phyloP scores from a whole-genome alignment of 2,329 filamentous ascomycete genomes.

The Calonectria montana region DNA sequence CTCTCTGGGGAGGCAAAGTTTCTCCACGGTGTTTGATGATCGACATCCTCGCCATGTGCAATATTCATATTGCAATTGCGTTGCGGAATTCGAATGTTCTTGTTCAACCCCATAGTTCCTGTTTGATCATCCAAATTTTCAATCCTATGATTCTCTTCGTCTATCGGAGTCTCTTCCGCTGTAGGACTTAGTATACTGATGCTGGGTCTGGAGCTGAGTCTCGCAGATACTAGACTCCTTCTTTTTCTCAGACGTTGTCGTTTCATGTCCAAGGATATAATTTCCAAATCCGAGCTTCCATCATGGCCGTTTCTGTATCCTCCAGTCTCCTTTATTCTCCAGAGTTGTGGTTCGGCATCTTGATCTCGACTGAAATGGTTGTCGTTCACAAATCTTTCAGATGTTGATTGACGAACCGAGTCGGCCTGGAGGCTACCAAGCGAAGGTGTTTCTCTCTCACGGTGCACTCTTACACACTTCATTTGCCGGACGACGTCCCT shows the following conservation, averaged over 20 bases:
- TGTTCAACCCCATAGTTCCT: not conserved
- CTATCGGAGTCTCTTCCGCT: conserved; percentile 43
- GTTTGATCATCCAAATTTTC: not conserved
- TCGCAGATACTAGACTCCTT: conserved; percentile 37
- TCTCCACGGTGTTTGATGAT: no score
- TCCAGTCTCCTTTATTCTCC: conserved; percentile 20
- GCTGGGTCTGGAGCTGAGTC: conserved; percentile 37
- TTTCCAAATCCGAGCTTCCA: conserved; percentile 52
- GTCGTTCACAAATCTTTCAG: conserved; percentile 53
- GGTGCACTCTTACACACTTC: conserved; percentile 55
- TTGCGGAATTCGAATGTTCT: not conserved
- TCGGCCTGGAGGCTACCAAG: conserved; percentile 22
- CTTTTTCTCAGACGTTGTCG: conserved; percentile 36
- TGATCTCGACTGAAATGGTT: conserved; percentile 50
- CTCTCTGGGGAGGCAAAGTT: not conserved
- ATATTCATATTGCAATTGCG: not conserved
- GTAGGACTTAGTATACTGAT: conserved; percentile 46
- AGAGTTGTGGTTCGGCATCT: conserved; percentile 32
- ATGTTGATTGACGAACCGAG: conserved; percentile 52
- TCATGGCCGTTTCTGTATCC: not conserved
- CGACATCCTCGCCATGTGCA: not conserved
- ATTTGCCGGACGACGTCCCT: conserved; percentile 71
- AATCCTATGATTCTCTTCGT: conserved; percentile 22
- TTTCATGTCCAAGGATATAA: conserved; percentile 43
- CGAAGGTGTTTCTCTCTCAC: conserved; percentile 34